These are phyloP conservation scores for Phytophthora pluvialis DNA, from an alignment of 352 stramenopile genomes.

Conservation along the genomic window DNA sequence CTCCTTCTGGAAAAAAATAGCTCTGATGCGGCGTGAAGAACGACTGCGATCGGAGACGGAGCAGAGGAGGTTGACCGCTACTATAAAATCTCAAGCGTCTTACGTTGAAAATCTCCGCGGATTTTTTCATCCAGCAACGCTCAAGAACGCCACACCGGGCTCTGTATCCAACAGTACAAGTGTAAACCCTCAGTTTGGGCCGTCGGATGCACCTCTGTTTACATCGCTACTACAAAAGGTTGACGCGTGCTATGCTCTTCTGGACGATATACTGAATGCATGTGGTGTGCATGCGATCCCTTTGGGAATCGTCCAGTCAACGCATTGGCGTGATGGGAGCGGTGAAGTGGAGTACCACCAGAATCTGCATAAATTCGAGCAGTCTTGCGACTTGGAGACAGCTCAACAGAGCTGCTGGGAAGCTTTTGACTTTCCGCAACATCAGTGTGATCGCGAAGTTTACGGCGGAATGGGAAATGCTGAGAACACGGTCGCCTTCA, in stretches of 20 bases:
- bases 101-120: conserved; percentile 10
- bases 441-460: conserved; percentile 3
- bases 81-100: background rate
- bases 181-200: background rate
- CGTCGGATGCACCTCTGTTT: background rate
- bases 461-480: background rate
- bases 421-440: background rate
- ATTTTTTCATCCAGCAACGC: background rate
- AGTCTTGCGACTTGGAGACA: conserved; percentile 10
- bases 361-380: background rate
- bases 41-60: conserved; percentile 5
- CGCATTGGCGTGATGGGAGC: background rate
- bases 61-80: conserved; percentile 1
- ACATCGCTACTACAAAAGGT: conserved; percentile 5
- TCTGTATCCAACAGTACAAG: background rate
- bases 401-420: background rate
- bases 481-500: background rate
- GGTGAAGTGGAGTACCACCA: conserved; percentile 19
- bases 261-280: conserved; percentile 7
- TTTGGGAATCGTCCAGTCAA: background rate
- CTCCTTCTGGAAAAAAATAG: conserved; percentile 10
- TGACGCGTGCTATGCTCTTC: conserved; percentile 4
- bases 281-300: background rate
- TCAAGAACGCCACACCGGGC: background rate
- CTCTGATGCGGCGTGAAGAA: background rate